A percentile compares a stretch with the other conserved stretches of the same genome.
Evolutionary conservation across 129 eudicot genomes (phyloP).

Genomic region (Apium graveolens): DNA sequence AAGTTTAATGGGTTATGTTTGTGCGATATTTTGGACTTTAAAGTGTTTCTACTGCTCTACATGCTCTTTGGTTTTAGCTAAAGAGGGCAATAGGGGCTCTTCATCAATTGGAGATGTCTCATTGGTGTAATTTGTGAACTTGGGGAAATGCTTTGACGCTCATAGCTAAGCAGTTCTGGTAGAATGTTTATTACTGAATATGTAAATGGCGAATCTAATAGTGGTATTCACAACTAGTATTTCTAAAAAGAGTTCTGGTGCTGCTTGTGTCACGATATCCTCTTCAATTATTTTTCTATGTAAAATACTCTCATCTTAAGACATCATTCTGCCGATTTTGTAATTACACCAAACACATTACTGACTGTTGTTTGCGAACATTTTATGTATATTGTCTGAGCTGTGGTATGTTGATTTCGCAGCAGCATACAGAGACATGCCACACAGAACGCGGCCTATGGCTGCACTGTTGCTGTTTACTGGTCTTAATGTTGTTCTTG

Average conservation of each 20-base stretch:
- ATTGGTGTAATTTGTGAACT: background rate
- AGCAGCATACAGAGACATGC: slow-evolving; percentile 39
- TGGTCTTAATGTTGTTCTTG: slow-evolving; percentile 70
- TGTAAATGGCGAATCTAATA: background rate
- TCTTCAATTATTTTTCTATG: too few species aligned
- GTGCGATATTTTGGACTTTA: background rate
- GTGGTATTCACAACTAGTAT: background rate
- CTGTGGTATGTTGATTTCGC: background rate
- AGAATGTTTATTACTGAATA: background rate
- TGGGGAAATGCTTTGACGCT: background rate
- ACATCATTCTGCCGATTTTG: background rate
- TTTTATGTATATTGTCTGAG: background rate
- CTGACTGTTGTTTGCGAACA: background rate
- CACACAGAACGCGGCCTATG: slow-evolving; percentile 88
- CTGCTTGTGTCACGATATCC: background rate
- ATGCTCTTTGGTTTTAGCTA: background rate
- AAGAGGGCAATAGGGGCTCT: background rate
- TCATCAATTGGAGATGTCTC: background rate
- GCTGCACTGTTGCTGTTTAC: slow-evolving; percentile 77
- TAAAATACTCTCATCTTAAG: background rate
- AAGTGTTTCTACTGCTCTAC: background rate
- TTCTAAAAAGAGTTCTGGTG: too few species aligned
- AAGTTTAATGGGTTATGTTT: background rate
- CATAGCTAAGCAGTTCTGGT: background rate
- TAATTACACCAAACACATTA: background rate